Evolutionary conservation across 345 rosid genomes (phyloP), one percentile per base, ranked within the genome.

Genomic region (Cardamine chenopodiifolia): DNA sequence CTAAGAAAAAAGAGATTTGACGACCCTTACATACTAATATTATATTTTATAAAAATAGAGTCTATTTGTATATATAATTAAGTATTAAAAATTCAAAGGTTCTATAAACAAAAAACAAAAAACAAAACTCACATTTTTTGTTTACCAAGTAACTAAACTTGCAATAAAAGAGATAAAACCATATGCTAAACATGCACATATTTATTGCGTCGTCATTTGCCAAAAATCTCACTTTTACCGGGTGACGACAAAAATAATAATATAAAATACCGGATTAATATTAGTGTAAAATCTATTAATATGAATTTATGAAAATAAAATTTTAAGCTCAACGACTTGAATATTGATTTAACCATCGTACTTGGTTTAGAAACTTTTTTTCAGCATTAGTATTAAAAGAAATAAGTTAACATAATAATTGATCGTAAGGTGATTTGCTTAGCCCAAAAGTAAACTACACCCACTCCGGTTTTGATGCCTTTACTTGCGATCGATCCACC

Each of bases 381-480:
- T 23, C 31, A 19, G 44, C 44, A 31, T 12, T 29, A 29, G 11
- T 13, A 48, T 48, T 1, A 48, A 15, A 48, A 29, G 0, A 50
- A 15, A 66, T 49, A 50, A 17, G 3, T 63, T 17, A 10, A 22
- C 31, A 37, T 37, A 61, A 37, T 61, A 58, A 18, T 18, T 12
- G 4, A 22, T 20, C 22, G 25, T 5, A 22, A 66, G 10, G 40
- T 54, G 72, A 50, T 35, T 68, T 54, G 62, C 62, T 68, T 69
- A 54, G 64, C 57, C 32, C 42, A 56, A 57, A 18, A 65, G 78
- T 47, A 56, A 56, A 34, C 29, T 5, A 25, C 17, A 34, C 10
- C 65, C 58, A 65, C 49, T 65, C 77, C 57, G 65, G 57, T 17
- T 65, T 73, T 44, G 37, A 55, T 23, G 71, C 65, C 66, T 40